Evolutionary conservation across 345 rosid genomes (phyloP), one percentile per base, ranked within the genome.

Genomic region (Gossypium thurberi): DNA sequence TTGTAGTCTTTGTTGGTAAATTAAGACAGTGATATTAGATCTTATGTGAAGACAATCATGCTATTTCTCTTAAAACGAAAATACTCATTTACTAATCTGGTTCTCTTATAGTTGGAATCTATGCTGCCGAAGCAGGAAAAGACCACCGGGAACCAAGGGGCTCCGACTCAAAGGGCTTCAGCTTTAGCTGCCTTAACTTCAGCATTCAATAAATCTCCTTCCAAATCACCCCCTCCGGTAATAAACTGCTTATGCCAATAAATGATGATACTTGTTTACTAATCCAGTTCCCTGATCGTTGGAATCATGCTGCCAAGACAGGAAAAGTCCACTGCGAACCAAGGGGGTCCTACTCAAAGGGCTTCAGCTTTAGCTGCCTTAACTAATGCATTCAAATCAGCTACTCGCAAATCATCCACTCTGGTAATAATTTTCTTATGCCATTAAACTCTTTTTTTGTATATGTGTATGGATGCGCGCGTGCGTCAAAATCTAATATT

Each of bases 341-440:
- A 80, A 33, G 40, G 40, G 40, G 40, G 40, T 33, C 40, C 86
- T 68, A 92, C 96, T 63, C 99, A 95, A 83, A 91, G 98, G 70
- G 97, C 99, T 84, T 87, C 97, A 17, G 99, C 99, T 68, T 79
- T 95, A 75, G 98, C 97, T 76, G 99, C 98, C 78, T 87, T 94
- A 83, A 76, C 87, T 71, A 83, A 91, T 76, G 98, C 98, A 56
- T 92, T 94, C 78, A 86, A 84, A 33, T 81, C 93, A 40, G 8
- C 57, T 52, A 8, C 75, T 33, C 40, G 6, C 44, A 88, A 78
- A 82, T 74, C 86, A 47, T 67, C 87, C 74, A 74, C 69, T 69
- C 25, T 72, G 78, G 98, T 91, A 87, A 73, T 65, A 77, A 51
- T 62, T 74, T 81, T 47, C 67, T 58, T 3, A 69, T 46, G 44